Percentiles rank a stretch among this genome's conserved stretches.
Evolutionary conservation across 352 stramenopile species (phyloP).

Genomic region (Phytopythium oedochilum): DNA sequence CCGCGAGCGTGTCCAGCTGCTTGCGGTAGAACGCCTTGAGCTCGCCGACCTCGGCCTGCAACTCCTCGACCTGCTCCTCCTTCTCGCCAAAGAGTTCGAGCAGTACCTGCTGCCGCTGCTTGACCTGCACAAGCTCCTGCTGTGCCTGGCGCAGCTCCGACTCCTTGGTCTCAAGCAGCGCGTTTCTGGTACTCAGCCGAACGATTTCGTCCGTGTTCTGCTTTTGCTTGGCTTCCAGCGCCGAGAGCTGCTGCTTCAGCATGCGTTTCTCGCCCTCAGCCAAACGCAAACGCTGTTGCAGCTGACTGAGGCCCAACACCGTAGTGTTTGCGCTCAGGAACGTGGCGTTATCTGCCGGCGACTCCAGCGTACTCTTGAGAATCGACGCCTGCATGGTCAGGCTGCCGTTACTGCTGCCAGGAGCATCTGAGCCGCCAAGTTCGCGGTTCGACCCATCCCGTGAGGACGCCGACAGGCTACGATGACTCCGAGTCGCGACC

Average conservation of each 20-base stretch:
- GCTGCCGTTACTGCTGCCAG: slow-evolving; percentile 4
- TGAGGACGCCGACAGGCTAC: slow-evolving; percentile 14
- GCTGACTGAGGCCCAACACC: slow-evolving; percentile 64
- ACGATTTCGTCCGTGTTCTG: slow-evolving; percentile 71
- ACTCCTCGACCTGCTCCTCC: slow-evolving; percentile 81
- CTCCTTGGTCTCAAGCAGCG: slow-evolving; percentile 59
- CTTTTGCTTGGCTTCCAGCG: slow-evolving; percentile 62
- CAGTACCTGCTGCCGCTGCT: slow-evolving; percentile 76
- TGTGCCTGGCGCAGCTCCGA: slow-evolving; percentile 41
- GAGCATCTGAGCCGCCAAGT: neutral
- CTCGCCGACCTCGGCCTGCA: slow-evolving; percentile 70
- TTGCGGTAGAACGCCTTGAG: slow-evolving; percentile 80
- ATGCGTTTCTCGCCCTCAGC: slow-evolving; percentile 72
- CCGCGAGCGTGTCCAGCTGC: slow-evolving; percentile 63
- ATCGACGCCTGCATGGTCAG: slow-evolving; percentile 49
- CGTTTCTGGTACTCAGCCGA: slow-evolving; percentile 65
- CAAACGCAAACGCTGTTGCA: slow-evolving; percentile 69
- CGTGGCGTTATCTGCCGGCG: slow-evolving; percentile 20
- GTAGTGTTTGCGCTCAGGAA: slow-evolving; percentile 33
- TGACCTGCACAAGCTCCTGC: slow-evolving; percentile 43
- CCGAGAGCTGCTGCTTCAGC: slow-evolving; percentile 63
- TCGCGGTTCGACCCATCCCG: slow-evolving; percentile 4
- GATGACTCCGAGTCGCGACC: slow-evolving; percentile 15
- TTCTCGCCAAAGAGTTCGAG: slow-evolving; percentile 84
- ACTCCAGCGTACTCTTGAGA: slow-evolving; percentile 50